Percentiles rank a stretch among this genome's conserved stretches.
Conservation (phyloP, 163 green algal species). For the Smithsoniella earleae region DNA sequence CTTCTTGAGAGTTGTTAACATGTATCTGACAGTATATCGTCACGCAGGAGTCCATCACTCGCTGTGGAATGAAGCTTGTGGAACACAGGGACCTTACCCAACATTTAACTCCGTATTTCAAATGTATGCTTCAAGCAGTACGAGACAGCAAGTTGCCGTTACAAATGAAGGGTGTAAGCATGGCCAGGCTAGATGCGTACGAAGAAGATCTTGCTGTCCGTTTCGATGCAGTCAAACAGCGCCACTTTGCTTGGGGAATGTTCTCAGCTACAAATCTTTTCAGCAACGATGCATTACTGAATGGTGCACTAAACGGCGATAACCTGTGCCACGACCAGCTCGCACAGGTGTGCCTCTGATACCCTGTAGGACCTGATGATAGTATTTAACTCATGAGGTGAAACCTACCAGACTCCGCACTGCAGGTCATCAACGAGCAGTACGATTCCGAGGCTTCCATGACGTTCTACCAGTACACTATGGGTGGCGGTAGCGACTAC, state of each 20-base stretch:
- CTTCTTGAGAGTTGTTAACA: no score
- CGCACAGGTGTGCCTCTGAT: conserved; percentile 19
- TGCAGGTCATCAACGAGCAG: conserved; percentile 37
- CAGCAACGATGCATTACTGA: conserved; percentile 18
- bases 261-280: conserved; percentile 27
- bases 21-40: background rate
- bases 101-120: conserved; percentile 30
- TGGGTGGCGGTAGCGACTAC: conserved; percentile 41
- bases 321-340: conserved; percentile 18
- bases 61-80: conserved; percentile 16
- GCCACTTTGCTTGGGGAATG: conserved; percentile 31
- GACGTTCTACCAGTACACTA: conserved; percentile 39
- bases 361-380: no score
- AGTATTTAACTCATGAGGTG: no score
- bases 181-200: conserved; percentile 23
- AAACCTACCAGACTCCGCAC: no score
- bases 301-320: background rate
- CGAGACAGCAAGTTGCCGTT: conserved; percentile 1
- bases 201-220: conserved; percentile 5
- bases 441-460: conserved; percentile 38
- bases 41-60: conserved; percentile 10
- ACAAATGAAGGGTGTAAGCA: conserved; percentile 6
- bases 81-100: conserved; percentile 29
- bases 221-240: conserved; percentile 29
- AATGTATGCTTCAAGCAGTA: conserved; percentile 31